Evolutionary conservation across 208 protist genomes (phyloP).

Genomic region (Wallacemonas sp.): DNA sequence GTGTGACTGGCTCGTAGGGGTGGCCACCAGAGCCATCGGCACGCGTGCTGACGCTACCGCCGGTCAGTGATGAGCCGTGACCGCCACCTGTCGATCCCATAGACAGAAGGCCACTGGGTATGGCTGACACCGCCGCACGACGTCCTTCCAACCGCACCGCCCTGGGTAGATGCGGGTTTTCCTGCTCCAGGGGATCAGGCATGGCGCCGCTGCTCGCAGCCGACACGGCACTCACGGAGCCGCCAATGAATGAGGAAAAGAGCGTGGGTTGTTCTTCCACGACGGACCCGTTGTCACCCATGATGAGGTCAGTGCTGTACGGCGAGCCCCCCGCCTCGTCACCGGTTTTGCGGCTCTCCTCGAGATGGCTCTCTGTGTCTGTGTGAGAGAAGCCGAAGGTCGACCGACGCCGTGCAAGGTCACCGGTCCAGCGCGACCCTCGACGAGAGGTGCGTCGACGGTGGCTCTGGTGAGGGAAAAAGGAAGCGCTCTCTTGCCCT

Average conservation of each 20-base stretch:
- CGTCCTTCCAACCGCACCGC: conserved; percentile 31
- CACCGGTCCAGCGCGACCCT: background rate
- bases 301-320: background rate
- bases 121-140: conserved; percentile 66
- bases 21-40: background rate
- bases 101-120: conserved; percentile 23
- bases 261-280: background rate
- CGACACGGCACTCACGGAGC: conserved; percentile 4
- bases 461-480: background rate
- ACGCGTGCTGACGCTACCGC: background rate
- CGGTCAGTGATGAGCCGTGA: background rate
- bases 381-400: background rate
- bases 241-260: conserved; percentile 17
- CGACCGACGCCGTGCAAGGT: background rate
- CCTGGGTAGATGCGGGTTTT: conserved; percentile 15
- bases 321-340: background rate
- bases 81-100: background rate
- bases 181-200: conserved; percentile 19
- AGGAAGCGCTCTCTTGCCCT: background rate
- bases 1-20: background rate
- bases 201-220: conserved; percentile 1
- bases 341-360: conserved; percentile 5
- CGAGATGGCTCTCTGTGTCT: conserved; percentile 2
- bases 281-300: conserved; percentile 6
- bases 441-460: background rate